Evolutionary conservation across 208 protist species (phyloP).

Genomic region (Crithidia sp.): DNA sequence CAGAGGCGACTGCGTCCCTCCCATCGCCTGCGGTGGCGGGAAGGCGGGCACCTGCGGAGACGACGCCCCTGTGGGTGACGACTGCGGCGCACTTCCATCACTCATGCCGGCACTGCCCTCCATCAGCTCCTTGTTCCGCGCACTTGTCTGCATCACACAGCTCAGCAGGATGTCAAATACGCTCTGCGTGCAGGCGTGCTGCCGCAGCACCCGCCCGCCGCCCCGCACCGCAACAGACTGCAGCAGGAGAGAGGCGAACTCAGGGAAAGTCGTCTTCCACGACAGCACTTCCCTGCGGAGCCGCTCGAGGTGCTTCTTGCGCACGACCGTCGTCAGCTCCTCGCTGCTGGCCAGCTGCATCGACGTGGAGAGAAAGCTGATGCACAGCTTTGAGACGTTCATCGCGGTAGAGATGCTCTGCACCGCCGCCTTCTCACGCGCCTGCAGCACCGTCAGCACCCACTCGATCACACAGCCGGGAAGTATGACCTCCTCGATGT

Average conservation of each 20-base stretch:
- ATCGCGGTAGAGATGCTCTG: constrained; percentile 35
- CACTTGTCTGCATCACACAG: constrained; percentile 37
- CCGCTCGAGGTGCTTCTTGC: constrained; percentile 39
- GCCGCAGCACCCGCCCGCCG: constrained; percentile 55
- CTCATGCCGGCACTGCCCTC: not conserved
- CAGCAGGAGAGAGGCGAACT: constrained; percentile 68
- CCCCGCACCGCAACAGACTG: constrained; percentile 60
- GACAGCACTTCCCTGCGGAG: constrained; percentile 59
- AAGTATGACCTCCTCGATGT: constrained; percentile 26
- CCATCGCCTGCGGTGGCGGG: too few relatives aligned
- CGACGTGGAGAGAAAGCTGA: constrained; percentile 60
- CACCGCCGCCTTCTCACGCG: constrained; percentile 17
- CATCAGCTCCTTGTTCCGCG: constrained; percentile 5
- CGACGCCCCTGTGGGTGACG: not conserved
- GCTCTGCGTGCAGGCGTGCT: constrained; percentile 65
- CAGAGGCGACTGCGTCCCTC: not conserved
- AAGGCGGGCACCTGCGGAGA: not conserved
- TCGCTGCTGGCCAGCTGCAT: constrained; percentile 70
- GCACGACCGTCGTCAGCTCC: constrained; percentile 50
- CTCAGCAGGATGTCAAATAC: constrained; percentile 78
- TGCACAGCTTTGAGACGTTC: constrained; percentile 64
- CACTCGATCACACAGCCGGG: constrained; percentile 29
- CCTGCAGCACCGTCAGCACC: constrained; percentile 37
- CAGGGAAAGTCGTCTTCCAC: constrained; percentile 58
- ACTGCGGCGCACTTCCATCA: constrained; percentile 11